Base-by-base conservation (phyloP, 148 eudicot genomes). In the Bassia scoparia region DNA sequence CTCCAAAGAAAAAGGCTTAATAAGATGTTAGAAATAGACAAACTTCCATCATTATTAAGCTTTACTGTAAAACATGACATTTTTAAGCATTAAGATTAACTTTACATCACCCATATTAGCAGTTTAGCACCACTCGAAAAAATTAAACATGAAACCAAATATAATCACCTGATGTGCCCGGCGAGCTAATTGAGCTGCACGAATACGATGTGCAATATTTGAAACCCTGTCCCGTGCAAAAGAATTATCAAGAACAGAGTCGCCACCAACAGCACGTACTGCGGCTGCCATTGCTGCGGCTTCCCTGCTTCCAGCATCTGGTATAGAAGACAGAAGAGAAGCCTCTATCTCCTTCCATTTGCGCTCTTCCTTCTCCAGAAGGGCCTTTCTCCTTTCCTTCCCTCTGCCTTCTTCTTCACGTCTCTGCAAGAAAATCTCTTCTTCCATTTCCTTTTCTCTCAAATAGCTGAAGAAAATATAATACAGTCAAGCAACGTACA, bases 381-480 rank as follows among this genome's bases (percentile, higher is more conserved):
- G 96, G 71, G 96, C 96, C 74, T 96, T 96, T 80, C 99, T 92
- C 80, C 97, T 89, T 84, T 96, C 99, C 85, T 96, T 96, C 74
- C 99, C 99, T 65, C 90, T 85, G 17, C 99, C 99, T 85, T 96
- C 99, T 72, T 96, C 99, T 87, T 96, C 97, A 78, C 99, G 99
- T 83, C 99, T 92, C 86, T 88, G 97, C 86, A 92, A 81, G 70
- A 96, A 84, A 52, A 92, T 86, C 82, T 96, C 99, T 80, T 96
- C 99, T 80, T 96, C 99, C 97, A 96, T 96, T 85, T 96, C 97
- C 81, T 96, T 96, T 76, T 96, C 99, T 81, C 97, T 87, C 84
- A 96, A 71, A 78, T 96, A 96, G 79, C 99, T 96, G 71, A 37
- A 85, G 65, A 69, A 27, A 75, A 29, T 29, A 46, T 55, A 34